Base-by-base conservation (phyloP, 2,329 filamentous ascomycete genomes). In the Conoideocrella luteorostrata region DNA sequence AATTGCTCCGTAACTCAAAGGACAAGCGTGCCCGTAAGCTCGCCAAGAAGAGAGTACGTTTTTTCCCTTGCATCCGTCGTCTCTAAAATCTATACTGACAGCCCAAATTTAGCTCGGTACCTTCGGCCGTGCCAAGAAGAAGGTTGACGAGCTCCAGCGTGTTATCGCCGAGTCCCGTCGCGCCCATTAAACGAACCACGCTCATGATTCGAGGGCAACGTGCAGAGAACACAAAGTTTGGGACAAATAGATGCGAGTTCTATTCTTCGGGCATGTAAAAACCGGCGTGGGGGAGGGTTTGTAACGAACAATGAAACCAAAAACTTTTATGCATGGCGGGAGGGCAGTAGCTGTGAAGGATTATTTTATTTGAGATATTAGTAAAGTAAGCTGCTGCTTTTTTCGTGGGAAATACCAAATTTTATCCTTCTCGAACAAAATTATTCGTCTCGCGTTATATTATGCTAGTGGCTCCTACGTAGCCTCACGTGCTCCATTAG, bases 1-100 rank as follows among this genome's bases (percentile, higher is more conserved):
- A 98, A 82, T 78, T 98, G 69, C 86, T 98, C 74, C 88, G 93
- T 66, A 98, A 98, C 86, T 85, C 81, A 78, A 94, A 95, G 80
- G 93, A 98, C 77, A 97, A 97, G 88, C 88, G 91, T 74, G 91
- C 91, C 65, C 83, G 91, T 63, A 96, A 96, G 85, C 87, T 96
- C 66, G 91, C 91, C 65, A 97, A 97, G 90, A 96, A 95, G 87
- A 84, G 91, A 73, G 86, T 91, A 81, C 59, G 85, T 80, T 48
- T 28, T 47, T 23, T 45, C 41, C n/a, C 11, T 22, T 38, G 13
- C 36, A 21, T 7, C 39, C 11, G 12, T 23, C 7, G 23, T 23
- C 24, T 34, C 33, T 17, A 28, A 29, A 29, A 41, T 48, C 43
- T 26, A 60, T 63, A 50, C 63, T 54, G 46, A 23, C 26, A 21